A percentile compares a stretch with the other conserved stretches of the same genome.
These are phyloP conservation scores for Phylloporus sp. DNA, from an alignment of 768 basidiomycete species.

Conservation along the genomic window DNA sequence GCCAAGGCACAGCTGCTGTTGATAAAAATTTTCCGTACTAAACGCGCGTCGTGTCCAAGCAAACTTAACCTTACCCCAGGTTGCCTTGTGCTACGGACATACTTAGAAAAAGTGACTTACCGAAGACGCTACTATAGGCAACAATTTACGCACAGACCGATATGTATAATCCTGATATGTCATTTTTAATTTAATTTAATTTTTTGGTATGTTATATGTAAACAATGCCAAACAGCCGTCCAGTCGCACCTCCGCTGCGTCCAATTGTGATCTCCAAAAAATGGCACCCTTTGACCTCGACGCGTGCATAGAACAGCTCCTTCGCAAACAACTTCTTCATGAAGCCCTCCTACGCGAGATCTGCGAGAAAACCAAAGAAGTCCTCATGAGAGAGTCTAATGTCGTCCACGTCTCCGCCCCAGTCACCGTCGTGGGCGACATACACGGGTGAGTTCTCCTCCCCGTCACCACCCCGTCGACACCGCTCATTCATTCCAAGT, in stretches of 20 bases:
- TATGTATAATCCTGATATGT: constrained; percentile 1
- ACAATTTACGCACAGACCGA: constrained; percentile 14
- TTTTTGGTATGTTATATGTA: constrained; percentile 7
- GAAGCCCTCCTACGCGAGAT: constrained; percentile 95
- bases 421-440: constrained; percentile 98
- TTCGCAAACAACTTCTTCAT: constrained; percentile 89
- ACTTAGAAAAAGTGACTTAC: constrained; percentile 7
- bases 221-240: constrained; percentile 20
- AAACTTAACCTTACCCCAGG: constrained; percentile 33
- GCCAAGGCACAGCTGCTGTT: constrained; percentile 24
- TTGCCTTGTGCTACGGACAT: constrained; percentile 12
- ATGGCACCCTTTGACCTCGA: constrained; percentile 85
- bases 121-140: constrained; percentile 10
- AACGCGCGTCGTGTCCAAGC: constrained; percentile 10
- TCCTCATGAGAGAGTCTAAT: constrained; percentile 97
- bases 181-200: constrained; percentile 11
- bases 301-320: constrained; percentile 88
- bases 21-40: constrained; percentile 29
- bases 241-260: constrained; percentile 3
- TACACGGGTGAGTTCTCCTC: constrained; percentile 80
- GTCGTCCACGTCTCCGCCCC: constrained; percentile 97
- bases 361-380: constrained; percentile 99
- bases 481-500: constrained; percentile 51
- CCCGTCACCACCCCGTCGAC: constrained; percentile 6
- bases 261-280: constrained; percentile 6